These are phyloP conservation scores for Epichloe uncinata DNA, from an alignment of 2,329 filamentous ascomycete genomes.

Conservation along the genomic window DNA sequence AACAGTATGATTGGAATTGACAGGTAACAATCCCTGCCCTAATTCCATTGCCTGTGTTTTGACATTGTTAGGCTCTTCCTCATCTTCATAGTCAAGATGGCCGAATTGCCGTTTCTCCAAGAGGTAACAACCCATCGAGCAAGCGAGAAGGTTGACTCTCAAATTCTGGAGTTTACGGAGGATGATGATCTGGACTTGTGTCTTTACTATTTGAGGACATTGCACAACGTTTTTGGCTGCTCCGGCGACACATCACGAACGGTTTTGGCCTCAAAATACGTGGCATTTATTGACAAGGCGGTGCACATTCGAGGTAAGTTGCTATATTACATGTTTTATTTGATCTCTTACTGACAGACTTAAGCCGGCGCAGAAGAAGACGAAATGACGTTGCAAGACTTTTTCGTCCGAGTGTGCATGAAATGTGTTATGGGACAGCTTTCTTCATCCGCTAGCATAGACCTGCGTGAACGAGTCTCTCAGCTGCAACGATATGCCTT, in stretches of 20 bases:
- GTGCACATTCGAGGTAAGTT: conserved; percentile 38
- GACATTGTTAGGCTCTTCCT: conserved; percentile 38
- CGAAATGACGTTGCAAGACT: conserved; percentile 50
- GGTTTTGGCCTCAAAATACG: conserved; percentile 48
- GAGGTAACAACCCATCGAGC: conserved; percentile 4
- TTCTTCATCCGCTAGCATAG: conserved; percentile 10
- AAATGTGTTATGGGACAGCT: conserved; percentile 35
- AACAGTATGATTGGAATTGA: conserved; percentile 51
- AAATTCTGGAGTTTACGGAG: conserved; percentile 23
- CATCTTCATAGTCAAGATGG: conserved; percentile 45
- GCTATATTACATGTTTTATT: not conserved
- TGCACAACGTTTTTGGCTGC: conserved; percentile 61
- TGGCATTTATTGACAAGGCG: conserved; percentile 15
- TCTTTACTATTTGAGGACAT: conserved; percentile 62
- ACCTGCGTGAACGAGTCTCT: conserved; percentile 34
- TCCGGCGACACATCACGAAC: conserved; percentile 54
- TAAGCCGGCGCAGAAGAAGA: conserved; percentile 37
- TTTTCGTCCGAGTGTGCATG: conserved; percentile 54
- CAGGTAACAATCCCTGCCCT: conserved; percentile 30
- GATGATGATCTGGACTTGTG: conserved; percentile 64
- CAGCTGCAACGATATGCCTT: conserved; percentile 60
- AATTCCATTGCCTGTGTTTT: not conserved
- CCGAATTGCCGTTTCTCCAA: conserved; percentile 38
- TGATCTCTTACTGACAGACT: conserved; percentile 10
- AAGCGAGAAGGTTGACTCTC: conserved; percentile 8